Percentiles rank a stretch among this genome's conserved stretches.
These are phyloP conservation scores for Xylariomycetidae sp. DNA, from an alignment of 2,329 filamentous ascomycete genomes.

Conservation along the genomic window DNA sequence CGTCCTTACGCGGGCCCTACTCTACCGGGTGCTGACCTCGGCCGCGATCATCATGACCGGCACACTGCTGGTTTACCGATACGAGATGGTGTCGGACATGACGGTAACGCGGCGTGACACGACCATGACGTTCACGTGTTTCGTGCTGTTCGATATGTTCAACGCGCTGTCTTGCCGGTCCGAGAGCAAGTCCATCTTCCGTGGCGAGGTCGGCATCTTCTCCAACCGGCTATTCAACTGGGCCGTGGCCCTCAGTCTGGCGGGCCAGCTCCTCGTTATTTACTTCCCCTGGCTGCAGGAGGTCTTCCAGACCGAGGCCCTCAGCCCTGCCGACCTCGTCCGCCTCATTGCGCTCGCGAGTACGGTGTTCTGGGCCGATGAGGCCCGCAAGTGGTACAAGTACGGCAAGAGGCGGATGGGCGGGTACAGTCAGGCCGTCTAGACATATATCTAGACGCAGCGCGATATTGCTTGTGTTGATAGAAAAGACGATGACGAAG, in stretches of 20 bases:
- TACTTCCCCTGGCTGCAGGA: slow-evolving; percentile 92
- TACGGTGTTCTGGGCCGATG: slow-evolving; percentile 92
- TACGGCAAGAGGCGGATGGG: slow-evolving; percentile 51
- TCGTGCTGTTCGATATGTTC: slow-evolving; percentile 99
- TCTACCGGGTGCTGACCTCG: slow-evolving; percentile 80
- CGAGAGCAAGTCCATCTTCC: slow-evolving; percentile 80
- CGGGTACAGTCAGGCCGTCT: slow-evolving; percentile 63
- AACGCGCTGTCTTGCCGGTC: slow-evolving; percentile 92
- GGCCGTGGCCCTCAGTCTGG: slow-evolving; percentile 77
- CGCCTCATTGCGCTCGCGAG: slow-evolving; percentile 71
- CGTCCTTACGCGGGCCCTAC: slow-evolving; percentile 78
- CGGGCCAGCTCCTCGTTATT: slow-evolving; percentile 85
- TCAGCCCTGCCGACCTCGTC: slow-evolving; percentile 68
- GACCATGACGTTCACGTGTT: slow-evolving; percentile 98
- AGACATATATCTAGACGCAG: no score
- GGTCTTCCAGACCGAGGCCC: slow-evolving; percentile 90
- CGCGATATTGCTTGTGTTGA: neutral
- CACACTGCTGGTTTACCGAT: slow-evolving; percentile 84
- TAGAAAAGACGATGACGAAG: no score
- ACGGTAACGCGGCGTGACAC: slow-evolving; percentile 88
- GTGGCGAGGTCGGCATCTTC: slow-evolving; percentile 77
- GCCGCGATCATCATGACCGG: slow-evolving; percentile 87
- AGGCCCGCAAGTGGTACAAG: slow-evolving; percentile 74
- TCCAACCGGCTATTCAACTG: slow-evolving; percentile 95
- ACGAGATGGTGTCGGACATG: slow-evolving; percentile 81